Percentiles rank a stretch among this genome's conserved stretches.
Conservation (phyloP, 257 asterid genomes). For the Przewalskia tangutica region DNA sequence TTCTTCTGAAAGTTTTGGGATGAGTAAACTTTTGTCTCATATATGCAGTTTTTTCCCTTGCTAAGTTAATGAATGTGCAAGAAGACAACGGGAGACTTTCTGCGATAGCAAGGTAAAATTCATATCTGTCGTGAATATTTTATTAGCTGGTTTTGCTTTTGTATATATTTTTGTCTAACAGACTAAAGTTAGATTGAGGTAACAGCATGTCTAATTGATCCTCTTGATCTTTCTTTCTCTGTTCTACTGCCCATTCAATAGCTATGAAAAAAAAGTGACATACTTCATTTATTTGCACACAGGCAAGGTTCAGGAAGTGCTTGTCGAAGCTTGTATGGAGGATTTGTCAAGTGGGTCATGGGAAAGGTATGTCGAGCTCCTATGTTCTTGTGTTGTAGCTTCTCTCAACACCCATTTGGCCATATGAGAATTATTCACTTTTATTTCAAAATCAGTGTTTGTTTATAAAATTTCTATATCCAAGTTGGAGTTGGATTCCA, state of each 20-base stretch:
- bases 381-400: neutral
- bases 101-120: conserved; percentile 80
- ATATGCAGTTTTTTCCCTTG: conserved; percentile 78
- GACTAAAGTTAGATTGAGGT: neutral
- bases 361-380: conserved; percentile 56
- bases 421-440: too few relatives aligned
- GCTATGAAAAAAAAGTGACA: conserved; percentile 1
- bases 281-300: conserved; percentile 4
- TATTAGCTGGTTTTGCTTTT: neutral
- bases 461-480: too few relatives aligned
- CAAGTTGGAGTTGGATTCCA: too few relatives aligned
- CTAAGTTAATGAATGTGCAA: conserved; percentile 92
- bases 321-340: conserved; percentile 94
- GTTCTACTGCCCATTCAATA: neutral
- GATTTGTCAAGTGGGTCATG: conserved; percentile 99
- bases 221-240: neutral
- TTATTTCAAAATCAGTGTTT: too few relatives aligned
- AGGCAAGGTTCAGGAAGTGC: conserved; percentile 99
- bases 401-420: neutral
- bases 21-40: neutral
- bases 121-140: neutral
- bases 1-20: neutral
- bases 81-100: conserved; percentile 80
- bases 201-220: neutral
- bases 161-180: neutral